Base-by-base conservation (phyloP, 768 basidiomycete species). In the Trametes meyenii region DNA sequence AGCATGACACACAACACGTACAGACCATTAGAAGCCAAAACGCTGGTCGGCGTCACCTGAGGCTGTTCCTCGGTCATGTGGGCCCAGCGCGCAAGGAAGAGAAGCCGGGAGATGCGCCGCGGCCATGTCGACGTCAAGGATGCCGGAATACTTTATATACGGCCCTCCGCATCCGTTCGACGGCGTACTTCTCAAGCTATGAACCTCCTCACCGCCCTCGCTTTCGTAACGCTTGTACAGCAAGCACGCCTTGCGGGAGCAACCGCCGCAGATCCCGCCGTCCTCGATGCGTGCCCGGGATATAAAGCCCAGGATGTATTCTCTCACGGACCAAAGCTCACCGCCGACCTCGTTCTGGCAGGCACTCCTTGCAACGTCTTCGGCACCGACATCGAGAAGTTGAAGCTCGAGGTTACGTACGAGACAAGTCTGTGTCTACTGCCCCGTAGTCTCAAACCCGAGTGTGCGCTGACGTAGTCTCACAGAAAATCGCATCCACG, bases 251-350 rank as follows among this genome's bases (percentile, higher is more conserved):
- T 67, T 19, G 63, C 53, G 19, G 55, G 26, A 2, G 73, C 72
- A 12, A 68, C 63, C 3, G 59, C 57, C 26, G 70, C 70, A 11
- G 69, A 74, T 61, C 71, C 71, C 0, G 44, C 26, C 0, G 55
- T 64, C 7, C 77, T 86, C 39, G 85, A 86, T 66, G 78, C 81
- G 0, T 89, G 86, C 69, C 79, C 85, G 0, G 86, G 87, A 16
- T 88, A 89, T 71, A 76, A 74, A 8, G 82, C 81, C 11, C 73
- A 70, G 2, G 80, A 83, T 58, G 77, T 86, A 19, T 72, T 74
- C 29, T 70, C 71, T 3, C 45, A 61, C 3, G 77, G 78, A 0
- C 69, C 76, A 2, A 76, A 66, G 11, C 68, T 87, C 49, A 82
- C 78, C 5, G 85, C 84, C 29, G 77, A 81, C 65, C 77, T 87